Base-by-base conservation (phyloP, 2,329 filamentous ascomycete genomes). In the Cercospora sojina region DNA sequence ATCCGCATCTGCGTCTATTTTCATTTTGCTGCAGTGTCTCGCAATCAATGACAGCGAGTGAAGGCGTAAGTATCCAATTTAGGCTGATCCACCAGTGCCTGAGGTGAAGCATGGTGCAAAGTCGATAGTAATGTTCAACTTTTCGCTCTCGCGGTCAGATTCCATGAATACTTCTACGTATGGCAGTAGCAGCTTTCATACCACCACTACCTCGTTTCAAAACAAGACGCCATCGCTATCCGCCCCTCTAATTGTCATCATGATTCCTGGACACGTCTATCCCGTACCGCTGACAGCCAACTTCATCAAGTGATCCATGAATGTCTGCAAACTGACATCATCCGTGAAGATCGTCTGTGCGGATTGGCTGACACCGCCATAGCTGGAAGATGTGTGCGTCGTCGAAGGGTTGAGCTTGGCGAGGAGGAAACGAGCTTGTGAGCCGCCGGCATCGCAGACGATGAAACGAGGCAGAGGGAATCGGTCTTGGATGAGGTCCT, bases 271-370 rank as follows among this genome's bases (percentile, higher is more conserved):
- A 20, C 53, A 35, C 29, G 25, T 67, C 68, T 75, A 76, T 47
- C 71, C 73, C 59, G 77, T 79, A n/a, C 77, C 77, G 63, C 77
- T 79, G 35, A 79, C 77, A 59, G 77, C 77, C 61, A 79, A 70
- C 92, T 99, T 99, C 95, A 99, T 99, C 78, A 99, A 83, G 81
- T 98, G 93, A 76, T 99, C 95, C 95, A 99, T 99, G 78, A 99
- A 99, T 1, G 94, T 98, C 80, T 98, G 94, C 77, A 99, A 83
- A 63, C 93, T 97, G 63, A 99, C 95, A 79, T 99, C 95, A 76
- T 99, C 95, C 0, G 95, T 99, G 82, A 99, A 99, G 74, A 99
- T 99, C 5, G 95, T 99, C 80, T 99, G 95, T 8, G 94, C 93
- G 56, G 91, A 93, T 76, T 94, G 91, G 31, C 91, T 88, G 58